These are phyloP conservation scores for Curvularia spicifera DNA, from an alignment of 2,329 filamentous ascomycete species.

Conservation along the genomic window DNA sequence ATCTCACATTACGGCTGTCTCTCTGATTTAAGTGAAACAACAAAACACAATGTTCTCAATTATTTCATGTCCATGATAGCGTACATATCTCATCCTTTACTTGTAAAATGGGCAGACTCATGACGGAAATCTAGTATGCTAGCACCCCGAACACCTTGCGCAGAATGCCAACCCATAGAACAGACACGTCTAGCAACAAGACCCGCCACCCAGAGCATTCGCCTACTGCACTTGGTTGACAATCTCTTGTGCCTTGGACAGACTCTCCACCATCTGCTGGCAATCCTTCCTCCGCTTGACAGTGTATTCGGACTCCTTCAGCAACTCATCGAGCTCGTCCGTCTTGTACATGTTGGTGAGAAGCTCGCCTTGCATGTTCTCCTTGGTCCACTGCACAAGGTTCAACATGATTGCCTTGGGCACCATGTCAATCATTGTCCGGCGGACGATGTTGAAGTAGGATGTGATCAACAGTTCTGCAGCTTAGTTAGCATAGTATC, in stretches of 20 bases:
- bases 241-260: slow-evolving; percentile 90
- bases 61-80: neutral
- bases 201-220: slow-evolving; percentile 7
- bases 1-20: neutral
- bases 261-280: slow-evolving; percentile 97
- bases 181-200: slow-evolving; percentile 18
- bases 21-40: neutral
- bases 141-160: slow-evolving; percentile 28
- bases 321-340: slow-evolving; percentile 86
- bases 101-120: slow-evolving; percentile 22
- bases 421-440: slow-evolving; percentile 99
- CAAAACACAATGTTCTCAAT: neutral
- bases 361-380: slow-evolving; percentile 97
- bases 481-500: slow-evolving; percentile 23
- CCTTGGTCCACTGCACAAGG: slow-evolving; percentile 94
- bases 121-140: slow-evolving; percentile 24
- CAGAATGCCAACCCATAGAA: slow-evolving; percentile 27
- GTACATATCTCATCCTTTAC: slow-evolving; percentile 15
- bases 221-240: slow-evolving; percentile 71
- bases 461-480: slow-evolving; percentile 91
- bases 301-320: slow-evolving; percentile 98
- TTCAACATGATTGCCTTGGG: slow-evolving; percentile 99
- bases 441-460: slow-evolving; percentile 97
- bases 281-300: slow-evolving; percentile 95
- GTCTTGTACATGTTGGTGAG: slow-evolving; percentile 97